Conservation (phyloP, 169 alveolate species). For the Neospora caninum region DNA sequence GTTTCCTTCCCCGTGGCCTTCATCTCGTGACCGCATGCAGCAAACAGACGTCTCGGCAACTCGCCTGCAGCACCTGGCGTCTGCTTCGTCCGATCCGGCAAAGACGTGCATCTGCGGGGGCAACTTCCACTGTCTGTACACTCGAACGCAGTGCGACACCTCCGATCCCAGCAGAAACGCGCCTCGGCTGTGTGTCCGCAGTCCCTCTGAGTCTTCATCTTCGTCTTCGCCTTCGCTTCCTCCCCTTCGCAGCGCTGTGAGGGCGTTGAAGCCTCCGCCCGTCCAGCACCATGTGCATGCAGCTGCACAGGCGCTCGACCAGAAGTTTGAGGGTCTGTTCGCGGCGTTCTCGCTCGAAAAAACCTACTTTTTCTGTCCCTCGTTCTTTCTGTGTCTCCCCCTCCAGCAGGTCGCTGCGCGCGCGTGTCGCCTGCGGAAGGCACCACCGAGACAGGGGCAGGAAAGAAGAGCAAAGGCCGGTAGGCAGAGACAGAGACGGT, state of each 20-base stretch:
- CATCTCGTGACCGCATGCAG: too few relatives aligned
- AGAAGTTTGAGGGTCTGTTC: background rate
- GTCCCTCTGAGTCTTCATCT: background rate
- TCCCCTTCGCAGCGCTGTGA: background rate
- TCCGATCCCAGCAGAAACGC: too few relatives aligned
- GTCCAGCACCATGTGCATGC: background rate
- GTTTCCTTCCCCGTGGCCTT: background rate
- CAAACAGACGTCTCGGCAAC: too few relatives aligned
- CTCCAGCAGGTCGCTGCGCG: constrained; percentile 21
- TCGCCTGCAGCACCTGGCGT: too few relatives aligned
- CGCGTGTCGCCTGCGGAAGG: background rate
- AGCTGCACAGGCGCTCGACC: background rate
- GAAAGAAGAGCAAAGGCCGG: too few relatives aligned
- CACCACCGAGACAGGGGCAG: too few relatives aligned
- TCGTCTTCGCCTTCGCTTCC: background rate
- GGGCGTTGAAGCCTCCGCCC: background rate
- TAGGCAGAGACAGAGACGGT: too few relatives aligned
- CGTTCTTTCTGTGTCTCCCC: constrained; percentile 2
- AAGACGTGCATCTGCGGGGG: background rate
- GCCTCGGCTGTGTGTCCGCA: background rate
- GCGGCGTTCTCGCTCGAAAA: background rate
- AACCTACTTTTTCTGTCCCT: background rate
- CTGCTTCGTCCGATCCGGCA: background rate
- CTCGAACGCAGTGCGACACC: too few relatives aligned
- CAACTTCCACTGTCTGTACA: too few relatives aligned